Percentiles rank a stretch among this genome's conserved stretches.
These are phyloP conservation scores for Coelastrella sp. DNA, from an alignment of 139 green algal species.

Conservation along the genomic window DNA sequence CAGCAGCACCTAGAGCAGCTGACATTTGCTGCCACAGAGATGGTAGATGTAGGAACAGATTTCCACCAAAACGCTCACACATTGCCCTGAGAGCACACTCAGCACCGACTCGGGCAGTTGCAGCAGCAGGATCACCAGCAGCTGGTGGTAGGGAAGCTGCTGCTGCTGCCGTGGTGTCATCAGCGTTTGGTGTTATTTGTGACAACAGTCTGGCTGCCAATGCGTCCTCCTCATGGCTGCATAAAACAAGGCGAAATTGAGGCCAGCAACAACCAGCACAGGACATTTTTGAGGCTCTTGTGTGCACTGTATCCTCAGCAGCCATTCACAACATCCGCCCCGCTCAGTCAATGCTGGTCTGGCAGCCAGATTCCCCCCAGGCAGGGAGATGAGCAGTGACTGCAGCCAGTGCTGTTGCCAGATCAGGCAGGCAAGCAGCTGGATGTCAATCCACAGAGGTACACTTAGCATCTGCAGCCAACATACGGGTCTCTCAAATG, in stretches of 20 bases:
- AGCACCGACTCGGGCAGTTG: slow-evolving; percentile 69
- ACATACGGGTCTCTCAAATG: no score
- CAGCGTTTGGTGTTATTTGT: neutral
- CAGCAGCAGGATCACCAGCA: slow-evolving; percentile 27
- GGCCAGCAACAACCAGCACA: neutral
- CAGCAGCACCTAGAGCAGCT: slow-evolving; percentile 58
- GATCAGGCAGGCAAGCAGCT: no score
- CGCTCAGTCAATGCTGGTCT: no score
- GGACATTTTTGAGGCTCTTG: no score
- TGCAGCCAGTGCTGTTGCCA: no score
- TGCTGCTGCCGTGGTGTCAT: neutral
- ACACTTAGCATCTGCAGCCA: neutral
- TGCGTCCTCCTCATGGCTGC: slow-evolving; percentile 39
- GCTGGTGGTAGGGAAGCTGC: slow-evolving; percentile 22
- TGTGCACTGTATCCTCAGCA: no score
- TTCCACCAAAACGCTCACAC: slow-evolving; percentile 53
- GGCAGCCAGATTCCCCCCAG: no score
- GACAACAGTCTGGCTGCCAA: slow-evolving; percentile 15
- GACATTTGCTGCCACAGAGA: slow-evolving; percentile 75
- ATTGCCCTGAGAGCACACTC: slow-evolving; percentile 75
- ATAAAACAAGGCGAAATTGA: neutral
- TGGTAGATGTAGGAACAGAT: slow-evolving; percentile 71
- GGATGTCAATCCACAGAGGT: neutral
- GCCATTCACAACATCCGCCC: no score
- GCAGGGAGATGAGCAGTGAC: no score